Evolutionary conservation across 2,329 filamentous ascomycete species (phyloP), one percentile per base, ranked within the genome.

Genomic region (Triangularia setosa): DNA sequence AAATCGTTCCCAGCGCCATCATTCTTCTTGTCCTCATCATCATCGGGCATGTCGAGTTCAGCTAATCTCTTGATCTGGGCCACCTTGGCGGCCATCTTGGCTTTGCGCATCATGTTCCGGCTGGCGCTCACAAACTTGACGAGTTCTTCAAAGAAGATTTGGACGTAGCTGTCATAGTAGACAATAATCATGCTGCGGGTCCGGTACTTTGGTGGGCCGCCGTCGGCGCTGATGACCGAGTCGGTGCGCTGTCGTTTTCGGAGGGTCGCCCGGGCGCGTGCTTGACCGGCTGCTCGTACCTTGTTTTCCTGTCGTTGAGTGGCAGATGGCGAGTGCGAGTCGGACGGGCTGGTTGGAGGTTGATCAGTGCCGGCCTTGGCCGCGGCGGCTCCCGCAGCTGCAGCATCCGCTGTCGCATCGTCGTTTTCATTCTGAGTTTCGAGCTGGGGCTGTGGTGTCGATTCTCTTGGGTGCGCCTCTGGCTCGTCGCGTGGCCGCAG

Each of bases 141-240:
- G 58, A 97, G 79, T 62, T 89, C 83, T 71, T 96, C 93, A 69
- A 97, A 92, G 44, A 89, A 87, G 59, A 87, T 87, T 74, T 97
- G 93, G 3, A 96, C 89, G 67, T 92, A 89, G 69, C 90, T 91
- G 74, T 97, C 93, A 74, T 97, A 97, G 76, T 92, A 93, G n/a
- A 97, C 90, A 48, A 95, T 88, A 56, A 94, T 89, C 82, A 92
- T 90, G 64, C 84, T 88, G 69, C 90, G 86, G 3, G 87, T 87
- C 62, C 90, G 87, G 74, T 90, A 90, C 67, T 87, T 85, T 11
- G 80, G 75, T 0, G 80, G 74, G 1, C 77, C 74, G 11, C 75
- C 76, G 35, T 84, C 82, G 35, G 76, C 79, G 52, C 83, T 86
- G 59, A 81, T 70, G 69, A 86, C 77, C 0, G 84, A 86, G 24